Conservation (phyloP, 1,284 basidiomycete genomes). For the Moniliophthora roreri region DNA sequence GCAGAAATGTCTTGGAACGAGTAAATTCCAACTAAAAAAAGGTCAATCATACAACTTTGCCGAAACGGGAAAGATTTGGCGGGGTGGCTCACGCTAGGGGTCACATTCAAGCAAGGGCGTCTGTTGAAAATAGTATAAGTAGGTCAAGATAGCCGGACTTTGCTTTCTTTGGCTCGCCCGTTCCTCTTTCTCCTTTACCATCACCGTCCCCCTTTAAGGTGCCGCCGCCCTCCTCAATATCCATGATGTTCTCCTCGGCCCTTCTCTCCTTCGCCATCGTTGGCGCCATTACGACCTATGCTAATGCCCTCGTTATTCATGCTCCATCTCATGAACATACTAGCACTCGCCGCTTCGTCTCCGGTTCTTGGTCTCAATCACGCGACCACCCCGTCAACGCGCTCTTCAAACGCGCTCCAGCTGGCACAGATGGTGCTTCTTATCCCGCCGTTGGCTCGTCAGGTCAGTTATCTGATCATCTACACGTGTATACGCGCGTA, state of each 20-base stretch:
- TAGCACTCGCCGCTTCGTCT: conserved; percentile 34
- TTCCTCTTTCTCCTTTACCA: background rate
- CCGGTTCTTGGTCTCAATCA: conserved; percentile 54
- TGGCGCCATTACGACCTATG: conserved; percentile 32
- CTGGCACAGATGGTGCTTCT: conserved; percentile 37
- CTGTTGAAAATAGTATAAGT: background rate
- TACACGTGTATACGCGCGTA: conserved; percentile 1
- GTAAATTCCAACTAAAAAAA: too few species aligned
- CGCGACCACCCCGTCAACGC: conserved; percentile 54
- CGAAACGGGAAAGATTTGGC: too few species aligned
- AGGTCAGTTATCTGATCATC: conserved; percentile 33
- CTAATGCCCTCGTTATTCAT: conserved; percentile 23
- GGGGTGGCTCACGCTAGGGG: too few species aligned
- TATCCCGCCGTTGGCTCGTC: conserved; percentile 60
- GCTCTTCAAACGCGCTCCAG: conserved; percentile 53
- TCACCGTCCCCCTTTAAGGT: background rate
- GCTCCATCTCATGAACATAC: conserved; percentile 27
- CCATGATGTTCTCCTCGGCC: conserved; percentile 24
- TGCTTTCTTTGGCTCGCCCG: background rate
- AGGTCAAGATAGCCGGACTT: background rate
- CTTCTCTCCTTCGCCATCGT: conserved; percentile 33
- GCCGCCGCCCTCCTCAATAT: too few species aligned
- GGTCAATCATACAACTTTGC: too few species aligned
- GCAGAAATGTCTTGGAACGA: too few species aligned
- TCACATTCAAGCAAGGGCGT: too few species aligned